Evolutionary conservation across 441 rosid genomes (phyloP).

Genomic region (Adansonia grandidieri): DNA sequence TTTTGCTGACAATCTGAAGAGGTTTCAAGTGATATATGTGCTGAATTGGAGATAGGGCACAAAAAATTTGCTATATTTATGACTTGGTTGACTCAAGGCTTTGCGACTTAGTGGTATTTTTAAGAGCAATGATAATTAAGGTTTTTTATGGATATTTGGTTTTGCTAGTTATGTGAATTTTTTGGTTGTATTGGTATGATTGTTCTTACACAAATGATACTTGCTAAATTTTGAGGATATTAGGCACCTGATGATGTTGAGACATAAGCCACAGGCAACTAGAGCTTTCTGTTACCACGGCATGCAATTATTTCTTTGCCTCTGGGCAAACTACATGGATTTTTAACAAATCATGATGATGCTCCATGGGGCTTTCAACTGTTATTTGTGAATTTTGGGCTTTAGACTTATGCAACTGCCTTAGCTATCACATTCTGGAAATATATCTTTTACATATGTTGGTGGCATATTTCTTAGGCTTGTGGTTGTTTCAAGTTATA

Average conservation of each 20-base stretch:
- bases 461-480: slow-evolving; percentile 9
- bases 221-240: neutral
- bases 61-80: neutral
- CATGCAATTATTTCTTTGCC: neutral
- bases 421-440: neutral
- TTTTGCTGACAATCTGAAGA: slow-evolving; percentile 3
- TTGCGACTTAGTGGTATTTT: slow-evolving; percentile 2
- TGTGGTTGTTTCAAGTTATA: neutral
- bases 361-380: neutral
- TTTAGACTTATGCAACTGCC: slow-evolving; percentile 3
- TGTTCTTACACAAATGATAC: neutral
- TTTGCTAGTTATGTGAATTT: neutral
- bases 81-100: neutral
- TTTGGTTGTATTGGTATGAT: neutral
- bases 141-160: neutral
- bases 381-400: neutral
- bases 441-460: neutral
- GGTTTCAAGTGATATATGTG: neutral
- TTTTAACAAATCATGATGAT: neutral
- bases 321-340: neutral
- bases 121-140: neutral
- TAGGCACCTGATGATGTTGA: slow-evolving; percentile 4
- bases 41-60: slow-evolving; percentile 19
- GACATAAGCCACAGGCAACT: neutral
- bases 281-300: neutral